Base-by-base conservation (phyloP, 2,329 filamentous ascomycete genomes). In the Calonectria multiphialidica region DNA sequence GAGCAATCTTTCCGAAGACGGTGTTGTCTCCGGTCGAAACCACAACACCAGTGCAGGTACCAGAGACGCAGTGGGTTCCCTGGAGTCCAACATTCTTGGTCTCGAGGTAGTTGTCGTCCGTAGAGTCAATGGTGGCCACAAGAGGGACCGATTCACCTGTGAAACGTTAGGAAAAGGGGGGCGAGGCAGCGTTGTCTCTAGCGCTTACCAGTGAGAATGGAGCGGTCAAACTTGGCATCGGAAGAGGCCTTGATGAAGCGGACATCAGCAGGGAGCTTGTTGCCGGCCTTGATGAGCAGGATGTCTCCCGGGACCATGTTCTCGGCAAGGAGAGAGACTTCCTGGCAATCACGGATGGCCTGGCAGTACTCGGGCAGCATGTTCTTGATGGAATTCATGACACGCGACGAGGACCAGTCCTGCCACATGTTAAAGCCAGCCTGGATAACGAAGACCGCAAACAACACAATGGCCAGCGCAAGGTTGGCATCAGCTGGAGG, bases 381-480 rank as follows among this genome's bases (percentile, higher is more conserved):
- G 21, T 89, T 92, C 59, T 92, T 94, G 80, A 96, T 96, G 0
- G 93, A 94, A 21, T 91, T 90, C 94, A 96, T 96, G 68, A 95
- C 93, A 6, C 92, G 87, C 1, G 90, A 93, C 0, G 93, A 93
- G 2, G 93, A 94, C 90, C 93, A 96, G 80, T 96, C 94, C 78
- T 93, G 91, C 86, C 88, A 93, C 78, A 90, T 89, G 78, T 92
- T 92, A 84, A 95, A 95, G 3, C 86, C 89, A 18, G 92, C 93
- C 77, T 93, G 91, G 47, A 93, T 90, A 74, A 91, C 83, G 78
- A 93, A 96, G 9, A 96, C 93, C 7, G 90, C 88, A 1, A 93
- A 81, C 7, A 96, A 84, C 3, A 96, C 93, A 77, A 95, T 94
- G 0, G 92, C 94, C 28, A 96, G 87, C 0, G 93, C 94, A 75